Conservation (phyloP, 371 early-diverging fungal genomes). For the Apophysomyces ossiformis region DNA sequence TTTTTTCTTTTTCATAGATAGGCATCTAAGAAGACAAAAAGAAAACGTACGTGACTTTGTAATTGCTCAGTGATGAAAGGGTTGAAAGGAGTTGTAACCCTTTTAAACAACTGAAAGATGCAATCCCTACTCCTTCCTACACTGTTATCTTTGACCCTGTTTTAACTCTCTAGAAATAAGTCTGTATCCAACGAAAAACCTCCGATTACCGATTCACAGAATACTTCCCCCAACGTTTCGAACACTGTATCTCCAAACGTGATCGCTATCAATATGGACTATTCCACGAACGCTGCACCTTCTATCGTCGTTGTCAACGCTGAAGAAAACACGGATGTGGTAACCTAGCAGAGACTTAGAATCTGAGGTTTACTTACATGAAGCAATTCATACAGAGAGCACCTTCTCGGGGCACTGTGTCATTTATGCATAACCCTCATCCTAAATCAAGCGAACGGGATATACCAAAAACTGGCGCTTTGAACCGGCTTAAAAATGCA, state of each 20-base stretch:
- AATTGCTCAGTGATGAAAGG: constrained; percentile 38
- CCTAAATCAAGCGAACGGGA: constrained; percentile 35
- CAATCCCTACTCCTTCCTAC: constrained; percentile 14
- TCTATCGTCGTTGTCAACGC: constrained; percentile 31
- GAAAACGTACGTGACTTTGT: constrained; percentile 4
- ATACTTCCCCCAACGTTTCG: constrained; percentile 11
- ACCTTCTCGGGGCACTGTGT: constrained; percentile 19
- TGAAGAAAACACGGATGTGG: constrained; percentile 28
- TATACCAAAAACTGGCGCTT: constrained; percentile 74
- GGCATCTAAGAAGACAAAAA: background rate
- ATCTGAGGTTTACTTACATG: constrained; percentile 4
- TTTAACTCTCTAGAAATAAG: constrained; percentile 35
- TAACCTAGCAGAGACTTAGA: constrained; percentile 8
- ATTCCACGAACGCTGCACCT: constrained; percentile 16
- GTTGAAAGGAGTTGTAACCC: constrained; percentile 45
- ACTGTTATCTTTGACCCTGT: constrained; percentile 3
- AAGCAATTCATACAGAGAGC: constrained; percentile 12
- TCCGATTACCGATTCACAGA: constrained; percentile 13
- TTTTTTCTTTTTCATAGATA: background rate
- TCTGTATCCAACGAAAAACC: constrained; percentile 13
- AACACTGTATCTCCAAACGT: too few relatives aligned
- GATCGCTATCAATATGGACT: background rate
- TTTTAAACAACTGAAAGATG: constrained; percentile 12
- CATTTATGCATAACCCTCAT: constrained; percentile 30
- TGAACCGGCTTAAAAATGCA: constrained; percentile 80